phyloP scores from a whole-genome alignment of 2,329 filamentous ascomycete species.

The Metarhizium humberi region DNA sequence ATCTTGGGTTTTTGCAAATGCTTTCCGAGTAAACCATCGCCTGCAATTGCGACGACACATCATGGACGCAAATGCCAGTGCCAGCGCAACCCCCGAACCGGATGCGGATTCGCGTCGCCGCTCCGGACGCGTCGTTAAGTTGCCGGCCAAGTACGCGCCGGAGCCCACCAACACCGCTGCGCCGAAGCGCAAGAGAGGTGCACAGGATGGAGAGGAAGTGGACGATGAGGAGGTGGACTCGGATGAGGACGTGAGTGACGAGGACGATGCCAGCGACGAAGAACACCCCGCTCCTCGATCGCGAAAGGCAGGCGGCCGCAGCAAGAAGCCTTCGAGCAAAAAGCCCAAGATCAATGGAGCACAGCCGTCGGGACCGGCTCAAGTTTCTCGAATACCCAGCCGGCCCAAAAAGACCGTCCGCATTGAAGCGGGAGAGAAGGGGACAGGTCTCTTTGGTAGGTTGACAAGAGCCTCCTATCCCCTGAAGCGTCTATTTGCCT shows the following conservation, averaged over 20 bases:
- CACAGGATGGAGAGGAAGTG: conserved; percentile 37
- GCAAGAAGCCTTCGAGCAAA: conserved; percentile 51
- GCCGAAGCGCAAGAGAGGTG: conserved; percentile 50
- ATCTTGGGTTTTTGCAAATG: conserved; percentile 9
- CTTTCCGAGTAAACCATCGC: conserved; percentile 5
- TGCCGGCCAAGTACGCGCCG: conserved; percentile 50
- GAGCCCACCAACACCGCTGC: conserved; percentile 30
- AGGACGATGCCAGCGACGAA: conserved; percentile 37
- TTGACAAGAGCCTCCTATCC: neutral
- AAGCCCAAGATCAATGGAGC: conserved; percentile 55
- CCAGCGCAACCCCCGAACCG: conserved; percentile 29
- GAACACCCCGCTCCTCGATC: conserved; percentile 28
- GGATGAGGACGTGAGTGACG: conserved; percentile 35
- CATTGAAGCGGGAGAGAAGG: conserved; percentile 40
- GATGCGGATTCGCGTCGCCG: conserved; percentile 50
- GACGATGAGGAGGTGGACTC: conserved; percentile 39
- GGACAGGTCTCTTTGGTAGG: conserved; percentile 48
- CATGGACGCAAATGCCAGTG: conserved; percentile 9
- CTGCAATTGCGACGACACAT: conserved; percentile 9
- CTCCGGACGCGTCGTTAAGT: conserved; percentile 58
- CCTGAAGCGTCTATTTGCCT: neutral
- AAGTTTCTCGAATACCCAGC: conserved; percentile 37
- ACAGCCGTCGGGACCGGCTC: conserved; percentile 24
- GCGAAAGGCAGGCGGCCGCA: conserved; percentile 31
- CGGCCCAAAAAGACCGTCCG: conserved; percentile 47